Evolutionary conservation across 805 yeast genomes (phyloP).

Genomic region (Lachancea waltii): DNA sequence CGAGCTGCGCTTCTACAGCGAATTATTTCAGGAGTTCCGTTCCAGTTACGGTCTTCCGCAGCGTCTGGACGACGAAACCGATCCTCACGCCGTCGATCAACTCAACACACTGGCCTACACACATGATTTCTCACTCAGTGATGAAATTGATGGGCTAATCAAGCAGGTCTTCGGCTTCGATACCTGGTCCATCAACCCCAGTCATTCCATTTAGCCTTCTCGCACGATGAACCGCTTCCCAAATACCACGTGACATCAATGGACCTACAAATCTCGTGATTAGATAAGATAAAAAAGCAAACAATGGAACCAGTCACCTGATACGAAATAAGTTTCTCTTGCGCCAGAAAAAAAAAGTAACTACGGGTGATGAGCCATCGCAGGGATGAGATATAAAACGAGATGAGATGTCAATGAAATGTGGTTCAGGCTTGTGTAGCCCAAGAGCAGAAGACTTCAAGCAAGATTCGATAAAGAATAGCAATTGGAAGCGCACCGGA

Average conservation of each 20-base stretch:
- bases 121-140: conserved; percentile 32
- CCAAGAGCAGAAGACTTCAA: background rate
- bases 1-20: conserved; percentile 22
- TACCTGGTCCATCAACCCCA: conserved; percentile 12
- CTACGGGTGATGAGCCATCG: background rate
- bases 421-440: background rate
- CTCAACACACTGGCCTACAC: conserved; percentile 25
- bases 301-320: background rate
- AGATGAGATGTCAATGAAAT: conserved; percentile 3
- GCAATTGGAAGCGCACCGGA: background rate
- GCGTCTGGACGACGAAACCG: conserved; percentile 22
- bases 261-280: no score
- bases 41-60: conserved; percentile 19
- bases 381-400: conserved; percentile 1
- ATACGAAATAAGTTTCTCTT: background rate
- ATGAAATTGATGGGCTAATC: conserved; percentile 33
- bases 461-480: background rate
- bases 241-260: background rate
- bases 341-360: background rate
- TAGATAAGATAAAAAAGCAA: background rate
- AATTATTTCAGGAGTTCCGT: conserved; percentile 17
- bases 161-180: conserved; percentile 30
- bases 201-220: conserved; percentile 7
- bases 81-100: conserved; percentile 23
- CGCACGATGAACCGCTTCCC: background rate